These are phyloP conservation scores for Tympanopsis confertula DNA, from an alignment of 2,329 filamentous ascomycete genomes.

Conservation along the genomic window DNA sequence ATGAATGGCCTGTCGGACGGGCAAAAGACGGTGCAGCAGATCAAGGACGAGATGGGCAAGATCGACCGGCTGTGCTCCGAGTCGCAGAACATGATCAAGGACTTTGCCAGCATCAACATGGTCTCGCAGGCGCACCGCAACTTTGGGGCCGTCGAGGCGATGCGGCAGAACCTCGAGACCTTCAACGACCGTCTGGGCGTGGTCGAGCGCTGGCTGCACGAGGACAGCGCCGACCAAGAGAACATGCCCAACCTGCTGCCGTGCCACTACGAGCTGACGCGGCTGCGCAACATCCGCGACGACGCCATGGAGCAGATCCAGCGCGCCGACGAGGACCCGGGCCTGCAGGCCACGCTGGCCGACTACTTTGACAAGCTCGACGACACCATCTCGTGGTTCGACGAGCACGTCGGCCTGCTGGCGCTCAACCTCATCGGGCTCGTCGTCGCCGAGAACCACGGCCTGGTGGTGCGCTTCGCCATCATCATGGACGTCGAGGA, in stretches of 20 bases:
- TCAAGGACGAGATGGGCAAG: conserved; percentile 97
- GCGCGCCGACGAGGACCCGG: conserved; percentile 57
- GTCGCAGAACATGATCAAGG: conserved; percentile 91
- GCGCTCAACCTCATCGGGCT: conserved; percentile 84
- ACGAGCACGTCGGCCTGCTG: conserved; percentile 81
- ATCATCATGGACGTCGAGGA: conserved; percentile 92
- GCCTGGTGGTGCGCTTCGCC: conserved; percentile 80
- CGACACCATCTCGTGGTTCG: conserved; percentile 83
- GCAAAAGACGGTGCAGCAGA: conserved; percentile 80
- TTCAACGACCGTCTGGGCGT: conserved; percentile 69
- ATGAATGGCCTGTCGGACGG: conserved; percentile 83
- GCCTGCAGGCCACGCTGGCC: conserved; percentile 70
- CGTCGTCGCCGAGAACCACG: conserved; percentile 75
- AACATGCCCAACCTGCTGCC: conserved; percentile 85
- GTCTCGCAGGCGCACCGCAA: conserved; percentile 92
- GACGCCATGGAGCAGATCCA: conserved; percentile 95
- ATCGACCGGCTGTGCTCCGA: conserved; percentile 96
- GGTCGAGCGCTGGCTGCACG: conserved; percentile 66
- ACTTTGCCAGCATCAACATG: conserved; percentile 86
- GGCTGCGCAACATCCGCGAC: conserved; percentile 85
- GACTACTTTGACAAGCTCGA: conserved; percentile 85
- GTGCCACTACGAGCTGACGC: conserved; percentile 84
- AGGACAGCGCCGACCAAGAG: conserved; percentile 77
- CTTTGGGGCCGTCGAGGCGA: conserved; percentile 84
- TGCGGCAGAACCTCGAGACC: conserved; percentile 80